Evolutionary conservation across 192 early-diverging fungal genomes (phyloP).

Genomic region (Entomortierella parvispora): DNA sequence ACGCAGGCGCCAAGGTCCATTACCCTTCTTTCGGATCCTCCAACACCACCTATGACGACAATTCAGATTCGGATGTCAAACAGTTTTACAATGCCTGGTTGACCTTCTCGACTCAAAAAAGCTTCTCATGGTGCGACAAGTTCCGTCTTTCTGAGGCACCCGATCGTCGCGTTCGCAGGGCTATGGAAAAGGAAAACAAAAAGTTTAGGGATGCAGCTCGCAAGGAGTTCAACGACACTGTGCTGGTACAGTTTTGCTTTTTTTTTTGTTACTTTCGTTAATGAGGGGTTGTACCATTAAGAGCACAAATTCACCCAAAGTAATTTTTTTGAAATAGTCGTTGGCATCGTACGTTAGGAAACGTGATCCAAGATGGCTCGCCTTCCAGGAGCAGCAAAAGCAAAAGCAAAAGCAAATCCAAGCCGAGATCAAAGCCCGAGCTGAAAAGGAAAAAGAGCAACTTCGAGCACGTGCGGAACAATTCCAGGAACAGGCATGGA

Average conservation of each 20-base stretch:
- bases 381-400: constrained; percentile 65
- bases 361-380: constrained; percentile 91
- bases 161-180: constrained; percentile 79
- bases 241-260: constrained; percentile 57
- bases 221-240: constrained; percentile 79
- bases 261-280: background rate
- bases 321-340: constrained; percentile 53
- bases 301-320: too few species aligned
- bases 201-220: constrained; percentile 79
- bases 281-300: background rate
- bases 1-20: constrained; percentile 26
- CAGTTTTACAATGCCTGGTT: constrained; percentile 87
- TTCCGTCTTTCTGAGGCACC: constrained; percentile 84
- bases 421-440: constrained; percentile 68
- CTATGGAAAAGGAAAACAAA: constrained; percentile 95
- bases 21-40: constrained; percentile 77
- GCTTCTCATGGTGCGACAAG: constrained; percentile 95
- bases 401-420: constrained; percentile 63
- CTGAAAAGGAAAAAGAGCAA: constrained; percentile 66
- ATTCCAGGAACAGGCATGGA: constrained; percentile 82
- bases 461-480: constrained; percentile 57
- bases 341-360: constrained; percentile 84
- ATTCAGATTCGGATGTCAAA: constrained; percentile 61
- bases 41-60: constrained; percentile 72
- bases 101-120: constrained; percentile 84